Percentiles rank a stretch among this genome's conserved stretches.
Conservation (phyloP, 2,329 filamentous ascomycete species). For the Cercospora zeae-maydis region DNA sequence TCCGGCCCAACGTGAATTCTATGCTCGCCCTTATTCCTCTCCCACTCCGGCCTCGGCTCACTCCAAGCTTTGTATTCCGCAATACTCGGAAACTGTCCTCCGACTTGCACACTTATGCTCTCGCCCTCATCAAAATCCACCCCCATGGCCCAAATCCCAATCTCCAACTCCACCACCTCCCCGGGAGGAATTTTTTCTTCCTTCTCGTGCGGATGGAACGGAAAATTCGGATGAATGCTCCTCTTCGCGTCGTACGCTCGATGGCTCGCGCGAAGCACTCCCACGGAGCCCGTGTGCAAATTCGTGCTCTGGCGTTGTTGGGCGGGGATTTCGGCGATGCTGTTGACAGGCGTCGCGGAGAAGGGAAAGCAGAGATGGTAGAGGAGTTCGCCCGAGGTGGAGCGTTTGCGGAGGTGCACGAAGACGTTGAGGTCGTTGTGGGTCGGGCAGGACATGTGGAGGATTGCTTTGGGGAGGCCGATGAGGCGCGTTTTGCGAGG, state of each 20-base stretch:
- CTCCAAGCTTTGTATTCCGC: constrained; percentile 43
- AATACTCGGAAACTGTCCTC: constrained; percentile 33
- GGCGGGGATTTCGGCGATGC: constrained; percentile 44
- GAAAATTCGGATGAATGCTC: constrained; percentile 18
- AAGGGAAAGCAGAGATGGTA: constrained; percentile 21
- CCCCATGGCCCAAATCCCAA: constrained; percentile 49
- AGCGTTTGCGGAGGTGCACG: constrained; percentile 22
- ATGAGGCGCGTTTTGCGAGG: constrained; percentile 40
- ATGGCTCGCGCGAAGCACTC: constrained; percentile 21
- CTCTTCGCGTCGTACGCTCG: constrained; percentile 12
- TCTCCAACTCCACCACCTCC: constrained; percentile 46
- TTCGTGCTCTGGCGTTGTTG: constrained; percentile 17
- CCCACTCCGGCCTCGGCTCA: constrained; percentile 40
- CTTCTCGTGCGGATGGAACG: constrained; percentile 20
- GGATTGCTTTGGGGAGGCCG: constrained; percentile 47
- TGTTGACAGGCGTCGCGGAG: constrained; percentile 25
- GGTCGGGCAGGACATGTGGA: constrained; percentile 40
- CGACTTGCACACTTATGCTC: constrained; percentile 18
- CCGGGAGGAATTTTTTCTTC: constrained; percentile 43
- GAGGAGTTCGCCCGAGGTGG: constrained; percentile 18
- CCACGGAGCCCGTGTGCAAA: constrained; percentile 17
- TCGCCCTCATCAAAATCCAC: constrained; percentile 47
- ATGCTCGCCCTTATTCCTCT: constrained; percentile 43
- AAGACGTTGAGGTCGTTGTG: constrained; percentile 26
- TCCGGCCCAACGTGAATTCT: constrained; percentile 40